Evolutionary conservation across 1,139 yeast species (phyloP).

Genomic region (Pneumocystis wakefieldiae): DNA sequence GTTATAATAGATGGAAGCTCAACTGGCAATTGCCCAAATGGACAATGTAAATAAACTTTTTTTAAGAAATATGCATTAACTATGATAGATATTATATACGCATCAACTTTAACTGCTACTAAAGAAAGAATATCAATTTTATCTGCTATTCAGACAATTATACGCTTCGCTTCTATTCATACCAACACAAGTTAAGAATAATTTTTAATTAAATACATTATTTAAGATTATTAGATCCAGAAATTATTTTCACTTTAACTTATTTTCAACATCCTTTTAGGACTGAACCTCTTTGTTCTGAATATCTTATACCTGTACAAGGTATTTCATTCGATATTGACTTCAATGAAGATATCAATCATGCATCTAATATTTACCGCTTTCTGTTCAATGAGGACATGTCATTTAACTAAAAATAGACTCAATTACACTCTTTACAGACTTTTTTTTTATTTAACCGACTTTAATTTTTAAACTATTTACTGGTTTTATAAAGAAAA

Average conservation of each 20-base stretch:
- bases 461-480: too few relatives aligned
- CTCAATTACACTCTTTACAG: background rate
- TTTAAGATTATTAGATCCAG: background rate
- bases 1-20: conserved; percentile 80
- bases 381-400: background rate
- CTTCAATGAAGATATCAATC: background rate
- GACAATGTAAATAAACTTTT: conserved; percentile 31
- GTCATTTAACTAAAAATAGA: background rate
- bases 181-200: background rate
- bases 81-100: background rate
- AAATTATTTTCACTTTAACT: background rate
- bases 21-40: conserved; percentile 76
- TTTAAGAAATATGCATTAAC: background rate
- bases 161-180: background rate
- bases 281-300: background rate
- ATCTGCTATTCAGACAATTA: background rate
- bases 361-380: background rate
- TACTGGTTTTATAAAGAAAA: too few relatives aligned
- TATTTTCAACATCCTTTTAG: background rate
- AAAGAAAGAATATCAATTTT: background rate
- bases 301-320: background rate
- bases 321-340: background rate
- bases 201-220: background rate
- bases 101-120: background rate
- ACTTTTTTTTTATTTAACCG: background rate